Conservation (phyloP, 352 stramenopile genomes). For the Globisporangium barbulae region DNA sequence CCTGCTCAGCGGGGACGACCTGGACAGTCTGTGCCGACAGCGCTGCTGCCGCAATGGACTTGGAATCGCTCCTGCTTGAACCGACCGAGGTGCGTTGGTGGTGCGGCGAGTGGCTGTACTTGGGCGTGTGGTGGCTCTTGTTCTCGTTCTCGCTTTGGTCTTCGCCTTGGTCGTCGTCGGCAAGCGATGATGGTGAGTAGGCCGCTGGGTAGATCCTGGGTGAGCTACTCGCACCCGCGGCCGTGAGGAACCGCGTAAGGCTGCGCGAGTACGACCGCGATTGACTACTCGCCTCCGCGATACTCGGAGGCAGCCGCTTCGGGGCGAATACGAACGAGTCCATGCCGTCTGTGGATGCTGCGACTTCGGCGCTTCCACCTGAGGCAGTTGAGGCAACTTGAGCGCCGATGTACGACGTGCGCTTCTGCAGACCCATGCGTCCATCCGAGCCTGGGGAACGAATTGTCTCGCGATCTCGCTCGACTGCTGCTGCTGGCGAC, state of each 20-base stretch:
- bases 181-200: conserved; percentile 1
- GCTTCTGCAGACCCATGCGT: conserved; percentile 1
- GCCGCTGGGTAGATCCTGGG: neutral
- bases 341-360: neutral
- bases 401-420: conserved; percentile 9
- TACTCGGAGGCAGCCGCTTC: neutral
- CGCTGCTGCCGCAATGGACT: neutral
- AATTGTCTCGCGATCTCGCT: neutral
- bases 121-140: neutral
- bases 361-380: too few species aligned
- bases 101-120: neutral
- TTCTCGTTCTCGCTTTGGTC: neutral
- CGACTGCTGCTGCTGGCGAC: neutral
- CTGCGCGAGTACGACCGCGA: conserved; percentile 3
- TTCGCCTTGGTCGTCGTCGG: neutral
- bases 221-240: neutral
- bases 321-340: neutral
- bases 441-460: neutral
- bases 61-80: neutral
- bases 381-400: neutral
- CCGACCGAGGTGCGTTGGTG: neutral
- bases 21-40: conserved; percentile 18
- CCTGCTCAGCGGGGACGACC: neutral
- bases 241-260: neutral
- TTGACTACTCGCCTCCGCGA: neutral